Conservation (phyloP, 2,329 filamentous ascomycete species). For the Trichoderma polysporum region DNA sequence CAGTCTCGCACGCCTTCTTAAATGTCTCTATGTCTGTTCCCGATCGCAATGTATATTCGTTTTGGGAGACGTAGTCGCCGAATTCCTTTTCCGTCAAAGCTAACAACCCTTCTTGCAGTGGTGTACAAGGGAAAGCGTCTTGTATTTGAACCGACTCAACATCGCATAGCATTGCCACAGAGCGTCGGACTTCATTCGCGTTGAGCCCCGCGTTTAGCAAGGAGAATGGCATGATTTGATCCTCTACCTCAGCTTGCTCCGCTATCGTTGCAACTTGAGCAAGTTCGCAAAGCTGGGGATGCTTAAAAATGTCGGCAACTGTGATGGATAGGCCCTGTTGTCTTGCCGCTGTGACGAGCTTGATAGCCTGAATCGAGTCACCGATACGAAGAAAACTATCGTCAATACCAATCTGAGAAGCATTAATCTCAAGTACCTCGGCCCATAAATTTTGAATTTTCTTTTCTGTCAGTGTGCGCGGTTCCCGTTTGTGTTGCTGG, state of each 20-base stretch:
- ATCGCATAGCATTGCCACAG: not conserved
- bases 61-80: constrained; percentile 51
- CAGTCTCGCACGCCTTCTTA: not conserved
- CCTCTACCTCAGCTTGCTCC: not conserved
- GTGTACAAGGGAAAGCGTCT: constrained; percentile 55
- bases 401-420: not conserved
- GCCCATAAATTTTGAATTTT: not conserved
- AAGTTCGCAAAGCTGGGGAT: not conserved
- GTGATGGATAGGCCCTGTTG: not conserved
- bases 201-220: not conserved
- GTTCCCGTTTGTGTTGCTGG: not conserved
- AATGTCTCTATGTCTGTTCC: not conserved
- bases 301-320: constrained; percentile 1
- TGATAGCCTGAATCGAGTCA: constrained; percentile 3
- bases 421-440: not conserved
- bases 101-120: constrained; percentile 55
- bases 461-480: not conserved
- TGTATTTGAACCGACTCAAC: constrained; percentile 29
- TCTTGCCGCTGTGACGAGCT: not conserved
- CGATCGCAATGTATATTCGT: not conserved
- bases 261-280: not conserved
- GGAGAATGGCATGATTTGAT: not conserved
- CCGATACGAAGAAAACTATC: not conserved
- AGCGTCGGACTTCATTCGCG: not conserved
- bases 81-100: constrained; percentile 40